Base-by-base conservation (phyloP, 2,329 filamentous ascomycete genomes). In the Colletotrichum liaoningense region DNA sequence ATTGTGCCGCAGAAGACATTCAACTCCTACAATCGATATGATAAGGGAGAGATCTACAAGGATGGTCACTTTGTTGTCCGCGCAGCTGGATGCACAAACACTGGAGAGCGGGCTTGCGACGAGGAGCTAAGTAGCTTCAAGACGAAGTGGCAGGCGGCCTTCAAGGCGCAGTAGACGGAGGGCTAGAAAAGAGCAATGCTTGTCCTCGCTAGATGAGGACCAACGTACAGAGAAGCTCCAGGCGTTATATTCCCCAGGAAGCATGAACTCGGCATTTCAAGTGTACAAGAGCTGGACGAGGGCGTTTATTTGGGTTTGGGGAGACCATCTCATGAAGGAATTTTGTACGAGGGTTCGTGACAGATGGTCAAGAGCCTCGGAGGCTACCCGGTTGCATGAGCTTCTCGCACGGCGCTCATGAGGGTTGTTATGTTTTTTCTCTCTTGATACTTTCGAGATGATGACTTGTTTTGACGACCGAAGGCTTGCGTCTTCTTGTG, bases 51-150 rank as follows among this genome's bases (percentile, higher is more conserved):
- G 60, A 66, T 75, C 5, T 98, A 95, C 82, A 90, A 93, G 79
- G 91, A 95, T 9, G 96, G 95, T 38, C 95, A 98, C 80, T 92
- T 98, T 71, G 88, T 97, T 1, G 91, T 97, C 74, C 91, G 93
- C 72, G 94, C 98, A 78, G 86, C 90, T 26, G 92, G 91, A 65
- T 99, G 97, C 82, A 88, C 91, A 49, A 87, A 88, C 60, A 78
- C 79, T 4, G 86, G 85, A 12, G 83, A 85, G 49, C 85, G 90
- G 63, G 90, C 89, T 76, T 98, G 97, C 81, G 91, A 92, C 74
- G 88, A 89, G 66, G 93, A 96, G 81, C 91, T 95, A 77, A 86
- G 86, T 64, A 81, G 79, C 33, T 91, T 86, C 77, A 83, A 83
- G 74, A 79, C 86, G 63, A 83, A 84, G 69, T 88, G 88, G 86